A percentile compares a stretch with the other conserved stretches of the same genome.
Conservation (phyloP, 73 alveolate species). For the Breviolum minutum region DNA sequence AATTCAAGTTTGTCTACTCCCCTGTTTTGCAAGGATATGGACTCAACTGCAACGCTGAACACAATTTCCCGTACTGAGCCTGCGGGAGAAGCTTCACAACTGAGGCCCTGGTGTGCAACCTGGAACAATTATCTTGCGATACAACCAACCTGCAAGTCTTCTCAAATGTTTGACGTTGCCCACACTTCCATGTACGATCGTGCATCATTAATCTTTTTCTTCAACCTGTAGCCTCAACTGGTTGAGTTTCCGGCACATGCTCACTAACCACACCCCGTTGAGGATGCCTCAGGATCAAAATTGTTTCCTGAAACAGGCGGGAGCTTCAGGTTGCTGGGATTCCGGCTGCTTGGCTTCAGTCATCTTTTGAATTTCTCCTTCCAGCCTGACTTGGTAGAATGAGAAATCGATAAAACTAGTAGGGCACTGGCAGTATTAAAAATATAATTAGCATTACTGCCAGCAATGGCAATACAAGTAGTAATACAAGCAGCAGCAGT, state of each 20-base stretch:
- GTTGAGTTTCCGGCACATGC: conserved; percentile 33
- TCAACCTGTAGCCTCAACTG: not conserved
- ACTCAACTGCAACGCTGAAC: too few relatives aligned
- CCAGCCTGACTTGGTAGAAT: not conserved
- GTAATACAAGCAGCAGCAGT: not conserved
- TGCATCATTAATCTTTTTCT: not conserved
- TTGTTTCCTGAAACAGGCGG: not conserved
- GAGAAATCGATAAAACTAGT: not conserved
- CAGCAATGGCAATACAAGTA: not conserved
- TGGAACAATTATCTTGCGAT: not conserved
- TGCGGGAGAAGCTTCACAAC: conserved; percentile 44
- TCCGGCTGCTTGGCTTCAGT: conserved; percentile 18
- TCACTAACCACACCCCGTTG: conserved; percentile 20
- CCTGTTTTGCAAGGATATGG: too few relatives aligned
- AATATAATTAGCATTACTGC: not conserved
- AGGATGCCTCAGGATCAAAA: not conserved
- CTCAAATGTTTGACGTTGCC: too few relatives aligned
- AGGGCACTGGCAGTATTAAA: not conserved
- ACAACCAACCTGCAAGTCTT: too few relatives aligned
- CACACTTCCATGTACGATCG: too few relatives aligned
- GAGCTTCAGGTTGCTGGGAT: not conserved
- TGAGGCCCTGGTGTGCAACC: conserved; percentile 53
- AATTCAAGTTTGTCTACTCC: too few relatives aligned
- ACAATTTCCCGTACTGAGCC: not conserved
- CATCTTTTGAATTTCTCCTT: conserved; percentile 4